phyloP scores from a whole-genome alignment of 306 rosid species.

The Glycine tomentella region DNA sequence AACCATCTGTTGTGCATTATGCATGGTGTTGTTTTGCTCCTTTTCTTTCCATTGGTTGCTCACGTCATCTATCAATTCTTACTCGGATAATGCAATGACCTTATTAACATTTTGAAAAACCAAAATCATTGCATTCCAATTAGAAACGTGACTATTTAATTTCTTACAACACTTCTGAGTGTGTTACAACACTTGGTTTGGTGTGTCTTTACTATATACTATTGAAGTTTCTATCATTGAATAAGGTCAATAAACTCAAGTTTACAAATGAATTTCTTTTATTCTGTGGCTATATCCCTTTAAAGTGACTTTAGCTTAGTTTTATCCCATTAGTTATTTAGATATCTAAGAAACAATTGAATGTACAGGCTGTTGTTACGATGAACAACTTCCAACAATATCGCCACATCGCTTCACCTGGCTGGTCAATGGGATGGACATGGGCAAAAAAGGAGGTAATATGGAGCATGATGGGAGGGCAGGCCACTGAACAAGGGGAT shows the following conservation, averaged over 20 bases:
- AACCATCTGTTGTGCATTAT: slow-evolving; percentile 5
- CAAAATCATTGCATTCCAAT: not conserved
- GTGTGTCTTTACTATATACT: not conserved
- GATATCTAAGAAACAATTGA: slow-evolving; percentile 42
- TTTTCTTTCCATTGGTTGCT: slow-evolving; percentile 18
- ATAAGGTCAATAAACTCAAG: slow-evolving; percentile 8
- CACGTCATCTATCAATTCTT: not conserved
- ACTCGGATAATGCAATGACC: not conserved
- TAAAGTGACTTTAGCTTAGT: slow-evolving; percentile 27
- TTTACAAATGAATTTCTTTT: not conserved
- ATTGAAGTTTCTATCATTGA: not conserved
- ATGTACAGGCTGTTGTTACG: slow-evolving; percentile 76
- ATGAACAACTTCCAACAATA: slow-evolving; percentile 83
- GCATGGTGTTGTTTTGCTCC: not conserved
- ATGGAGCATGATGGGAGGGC: slow-evolving; percentile 85
- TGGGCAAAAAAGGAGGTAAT: slow-evolving; percentile 92
- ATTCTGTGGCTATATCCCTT: not conserved
- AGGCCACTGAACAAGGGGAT: slow-evolving; percentile 89
- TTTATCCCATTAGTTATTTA: slow-evolving; percentile 7
- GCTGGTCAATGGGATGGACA: slow-evolving; percentile 86
- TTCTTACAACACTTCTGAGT: not conserved
- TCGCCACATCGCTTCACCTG: slow-evolving; percentile 80
- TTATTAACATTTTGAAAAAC: not conserved
- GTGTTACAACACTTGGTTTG: not conserved
- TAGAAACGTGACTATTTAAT: slow-evolving; percentile 28